phyloP scores from a whole-genome alignment of 2,329 filamentous ascomycete genomes.

The Phoma sp. region DNA sequence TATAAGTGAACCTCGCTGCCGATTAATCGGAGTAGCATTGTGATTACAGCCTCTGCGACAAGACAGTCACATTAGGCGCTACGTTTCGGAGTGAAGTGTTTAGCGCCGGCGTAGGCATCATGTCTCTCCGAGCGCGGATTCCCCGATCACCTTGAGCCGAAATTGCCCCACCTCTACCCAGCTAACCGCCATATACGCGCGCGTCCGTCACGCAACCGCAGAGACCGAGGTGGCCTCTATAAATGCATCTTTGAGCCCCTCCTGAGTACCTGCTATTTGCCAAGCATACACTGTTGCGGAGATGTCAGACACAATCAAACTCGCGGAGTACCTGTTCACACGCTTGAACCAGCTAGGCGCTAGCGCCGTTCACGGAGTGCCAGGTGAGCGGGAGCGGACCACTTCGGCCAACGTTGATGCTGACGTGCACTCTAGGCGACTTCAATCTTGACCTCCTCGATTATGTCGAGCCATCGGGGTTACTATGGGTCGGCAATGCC shows the following conservation, averaged over 20 bases:
- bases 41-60: no score
- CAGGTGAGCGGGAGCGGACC: slow-evolving; percentile 3
- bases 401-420: not conserved
- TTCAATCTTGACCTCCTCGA: slow-evolving; percentile 46
- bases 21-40: not conserved
- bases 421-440: slow-evolving; percentile 23
- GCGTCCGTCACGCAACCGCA: not conserved
- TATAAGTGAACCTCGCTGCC: not conserved
- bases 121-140: no score
- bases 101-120: no score
- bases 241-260: no score
- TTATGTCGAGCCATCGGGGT: slow-evolving; percentile 43
- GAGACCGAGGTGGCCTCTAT: not conserved
- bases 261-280: not conserved
- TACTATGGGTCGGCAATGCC: slow-evolving; percentile 57
- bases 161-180: no score
- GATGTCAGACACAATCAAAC: slow-evolving; percentile 18
- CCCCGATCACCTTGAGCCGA: no score
- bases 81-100: no score
- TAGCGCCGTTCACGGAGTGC: slow-evolving; percentile 53
- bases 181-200: no score
- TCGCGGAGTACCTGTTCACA: slow-evolving; percentile 33
- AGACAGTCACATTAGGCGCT: no score
- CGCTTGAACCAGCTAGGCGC: slow-evolving; percentile 50
- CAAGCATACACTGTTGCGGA: not conserved